phyloP scores from a whole-genome alignment of 768 basidiomycete species.

The Lactifluus subvellereus region DNA sequence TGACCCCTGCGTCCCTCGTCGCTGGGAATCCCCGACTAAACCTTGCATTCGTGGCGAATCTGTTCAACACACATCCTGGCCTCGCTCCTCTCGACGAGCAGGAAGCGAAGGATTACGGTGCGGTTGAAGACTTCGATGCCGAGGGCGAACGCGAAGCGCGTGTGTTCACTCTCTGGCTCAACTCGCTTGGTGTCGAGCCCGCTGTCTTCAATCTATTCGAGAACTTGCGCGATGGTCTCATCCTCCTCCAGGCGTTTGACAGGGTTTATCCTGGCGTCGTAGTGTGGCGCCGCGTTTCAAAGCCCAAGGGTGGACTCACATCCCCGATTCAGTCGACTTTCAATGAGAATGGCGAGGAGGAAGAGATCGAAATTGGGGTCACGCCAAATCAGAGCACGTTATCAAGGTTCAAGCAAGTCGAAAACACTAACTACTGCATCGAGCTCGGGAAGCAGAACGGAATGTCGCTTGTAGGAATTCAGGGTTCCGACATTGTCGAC shows the following conservation, averaged over 20 bases:
- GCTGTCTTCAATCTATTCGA: constrained; percentile 96
- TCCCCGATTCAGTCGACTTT: constrained; percentile 29
- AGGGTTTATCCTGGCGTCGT: constrained; percentile 91
- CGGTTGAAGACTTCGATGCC: constrained; percentile 95
- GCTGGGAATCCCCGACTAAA: constrained; percentile 96
- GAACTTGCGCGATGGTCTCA: constrained; percentile 85
- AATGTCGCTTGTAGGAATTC: constrained; percentile 95
- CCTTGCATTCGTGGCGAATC: constrained; percentile 95
- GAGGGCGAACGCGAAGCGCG: constrained; percentile 98
- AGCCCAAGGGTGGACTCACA: constrained; percentile 68
- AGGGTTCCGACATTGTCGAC: constrained; percentile 96
- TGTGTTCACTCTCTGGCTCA: constrained; percentile 97
- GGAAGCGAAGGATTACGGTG: constrained; percentile 86
- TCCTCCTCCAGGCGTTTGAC: constrained; percentile 95
- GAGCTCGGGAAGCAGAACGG: constrained; percentile 90
- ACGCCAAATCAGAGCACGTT: constrained; percentile 79
- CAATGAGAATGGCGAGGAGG: constrained; percentile 51
- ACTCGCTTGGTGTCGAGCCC: constrained; percentile 94
- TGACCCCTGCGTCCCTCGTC: constrained; percentile 86
- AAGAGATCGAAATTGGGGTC: constrained; percentile 74
- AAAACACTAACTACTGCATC: constrained; percentile 95
- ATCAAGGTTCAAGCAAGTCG: constrained; percentile 94
- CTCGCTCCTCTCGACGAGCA: constrained; percentile 91
- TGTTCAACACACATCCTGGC: constrained; percentile 97
- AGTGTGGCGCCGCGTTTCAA: constrained; percentile 92